phyloP scores from a whole-genome alignment of 345 rosid species.

The Lepidium didymum region DNA sequence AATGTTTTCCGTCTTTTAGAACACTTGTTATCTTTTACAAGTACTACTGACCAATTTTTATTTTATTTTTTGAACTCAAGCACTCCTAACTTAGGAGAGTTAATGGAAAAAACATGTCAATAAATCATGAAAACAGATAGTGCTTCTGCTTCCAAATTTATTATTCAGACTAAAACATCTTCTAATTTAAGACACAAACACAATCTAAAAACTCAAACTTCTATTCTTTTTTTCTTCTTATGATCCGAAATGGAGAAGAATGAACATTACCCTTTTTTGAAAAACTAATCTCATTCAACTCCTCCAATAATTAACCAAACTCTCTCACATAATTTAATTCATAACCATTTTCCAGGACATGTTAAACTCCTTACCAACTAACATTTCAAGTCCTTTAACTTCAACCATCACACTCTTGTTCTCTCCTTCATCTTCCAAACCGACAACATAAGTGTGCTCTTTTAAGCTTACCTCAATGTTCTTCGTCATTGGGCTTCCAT shows the following conservation, averaged over 20 bases:
- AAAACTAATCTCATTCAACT: slow-evolving; percentile 8
- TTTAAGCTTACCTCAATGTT: slow-evolving; percentile 32
- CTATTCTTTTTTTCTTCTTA: background rate
- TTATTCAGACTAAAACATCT: slow-evolving; percentile 16
- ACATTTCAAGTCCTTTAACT: slow-evolving; percentile 48
- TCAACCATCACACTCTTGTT: slow-evolving; percentile 55
- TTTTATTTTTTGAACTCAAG: too few relatives aligned
- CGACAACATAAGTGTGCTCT: slow-evolving; percentile 40
- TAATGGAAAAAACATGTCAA: background rate
- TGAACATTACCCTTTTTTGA: background rate
- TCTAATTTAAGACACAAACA: background rate
- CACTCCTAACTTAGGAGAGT: too few relatives aligned
- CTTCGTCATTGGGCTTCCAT: slow-evolving; percentile 31
- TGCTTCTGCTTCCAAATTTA: background rate
- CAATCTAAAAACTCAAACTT: slow-evolving; percentile 11
- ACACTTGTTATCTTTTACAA: too few relatives aligned
- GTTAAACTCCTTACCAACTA: slow-evolving; percentile 60
- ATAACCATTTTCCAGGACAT: slow-evolving; percentile 63
- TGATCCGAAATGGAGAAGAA: background rate
- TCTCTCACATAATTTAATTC: background rate
- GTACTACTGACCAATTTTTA: too few relatives aligned
- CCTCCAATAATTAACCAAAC: slow-evolving; percentile 22
- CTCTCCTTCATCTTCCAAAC: slow-evolving; percentile 29
- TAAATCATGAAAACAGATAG: background rate
- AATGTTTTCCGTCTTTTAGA: too few relatives aligned